Base-by-base conservation (phyloP, 345 rosid species). In the Acer campestre region DNA sequence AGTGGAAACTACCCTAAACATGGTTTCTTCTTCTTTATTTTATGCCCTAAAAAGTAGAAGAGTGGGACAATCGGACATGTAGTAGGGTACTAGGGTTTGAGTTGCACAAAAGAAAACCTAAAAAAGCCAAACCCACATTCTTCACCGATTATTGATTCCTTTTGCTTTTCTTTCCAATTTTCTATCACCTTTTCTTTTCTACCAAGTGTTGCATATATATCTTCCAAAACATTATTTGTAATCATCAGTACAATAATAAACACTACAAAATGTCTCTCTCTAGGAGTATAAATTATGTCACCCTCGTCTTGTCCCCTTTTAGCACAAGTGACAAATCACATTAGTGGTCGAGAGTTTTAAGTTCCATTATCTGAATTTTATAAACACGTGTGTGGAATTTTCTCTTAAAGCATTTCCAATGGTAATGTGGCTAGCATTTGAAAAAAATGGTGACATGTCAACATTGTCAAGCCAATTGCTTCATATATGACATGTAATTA, bases 1-100 rank as follows among this genome's bases (percentile, higher is more conserved):
- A 81, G 73, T 81, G 76, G 73, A 81, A 81, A 78, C 68, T 64
- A 70, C 79, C 40, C 78, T 7, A 69, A 3, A 13, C 49, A 66
- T 35, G 40, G 53, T 22, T 17, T 40, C 48, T 10, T 1, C 31
- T 58, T 11, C 5, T 35, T 17, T 65, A 22, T 44, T 69, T 27
- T 6, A 14, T 63, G n/a, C 31, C 58, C 68, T 73, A 16, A 27
- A 72, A 69, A 25, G 7, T 13, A 42, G 46, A 22, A 61, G 23
- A n/a, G 58, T 51, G 48, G 75, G 68, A 53, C 78, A 68, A 13
- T 20, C 46, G 38, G 68, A 59, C 63, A 49, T n/a, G 71, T 48
- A 69, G 73, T 7, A 10, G 38, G 38, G 46, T 42, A 7, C 46
- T 46, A 44, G 65, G 69, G 58, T 65, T 59, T 70, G 79, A 74